phyloP scores from a whole-genome alignment of 768 basidiomycete genomes.

The Agaricus bisporus region DNA sequence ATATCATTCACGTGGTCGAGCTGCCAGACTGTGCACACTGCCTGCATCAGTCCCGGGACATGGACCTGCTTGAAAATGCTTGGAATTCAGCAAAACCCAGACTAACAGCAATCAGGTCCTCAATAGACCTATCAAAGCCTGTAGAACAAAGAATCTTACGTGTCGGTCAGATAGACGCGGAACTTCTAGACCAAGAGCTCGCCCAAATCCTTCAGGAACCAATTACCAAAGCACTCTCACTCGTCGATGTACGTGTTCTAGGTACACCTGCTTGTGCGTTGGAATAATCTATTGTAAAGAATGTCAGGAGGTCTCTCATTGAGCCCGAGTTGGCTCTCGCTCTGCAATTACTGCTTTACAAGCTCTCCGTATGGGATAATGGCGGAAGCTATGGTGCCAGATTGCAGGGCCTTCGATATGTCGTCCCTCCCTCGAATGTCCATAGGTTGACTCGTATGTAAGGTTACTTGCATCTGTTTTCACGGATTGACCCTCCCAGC shows the following conservation, averaged over 20 bases:
- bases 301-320: constrained; percentile 51
- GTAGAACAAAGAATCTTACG: constrained; percentile 52
- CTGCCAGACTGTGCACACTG: constrained; percentile 12
- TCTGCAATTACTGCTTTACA: constrained; percentile 70
- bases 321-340: constrained; percentile 72
- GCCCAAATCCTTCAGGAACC: constrained; percentile 78
- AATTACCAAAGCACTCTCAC: constrained; percentile 61
- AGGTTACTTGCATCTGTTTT: constrained; percentile 6
- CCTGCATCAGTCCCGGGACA: neutral
- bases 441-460: constrained; percentile 30
- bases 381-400: constrained; percentile 81
- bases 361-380: constrained; percentile 75
- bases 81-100: constrained; percentile 58
- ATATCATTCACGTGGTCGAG: constrained; percentile 15
- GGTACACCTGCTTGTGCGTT: neutral
- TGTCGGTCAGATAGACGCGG: constrained; percentile 89
- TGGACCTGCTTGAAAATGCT: constrained; percentile 47
- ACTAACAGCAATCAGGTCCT: constrained; percentile 41
- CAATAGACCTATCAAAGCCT: constrained; percentile 24
- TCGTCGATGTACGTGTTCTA: constrained; percentile 51
- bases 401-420: constrained; percentile 72
- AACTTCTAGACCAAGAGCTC: constrained; percentile 85
- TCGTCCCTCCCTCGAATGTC: constrained; percentile 20
- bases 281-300: constrained; percentile 29
- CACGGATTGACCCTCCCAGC: constrained; percentile 31